Evolutionary conservation across 257 asterid genomes (phyloP), one percentile per base, ranked within the genome.

Genomic region (Solanum bulbocastanum): DNA sequence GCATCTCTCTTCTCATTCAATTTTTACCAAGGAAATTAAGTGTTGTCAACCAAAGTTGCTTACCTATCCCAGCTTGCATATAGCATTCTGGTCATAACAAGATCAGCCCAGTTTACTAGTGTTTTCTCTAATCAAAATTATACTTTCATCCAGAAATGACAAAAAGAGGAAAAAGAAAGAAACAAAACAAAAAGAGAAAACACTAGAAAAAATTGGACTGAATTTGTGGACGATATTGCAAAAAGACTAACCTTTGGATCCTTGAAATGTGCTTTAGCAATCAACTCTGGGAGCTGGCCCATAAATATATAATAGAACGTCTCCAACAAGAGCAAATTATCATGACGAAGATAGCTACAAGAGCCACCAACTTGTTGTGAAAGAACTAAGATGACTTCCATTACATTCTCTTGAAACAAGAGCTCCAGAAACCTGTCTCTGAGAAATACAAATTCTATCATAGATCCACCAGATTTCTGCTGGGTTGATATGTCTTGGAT

Each of bases 301-400:
- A 91, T 92, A 84, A 96, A 96, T 91, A 94, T 91, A 92, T 94
- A 89, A 90, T 91, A 89, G 89, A 92, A 97, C 60, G 93, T 93
- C 91, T 97, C 99, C 92, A 97, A 83, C 75, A 96, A 90, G 90
- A 97, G 99, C 91, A 97, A 89, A 91, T 97, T 97, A 90, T 97
- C 99, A 72, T 97, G 98, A 10, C 94, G 95, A 87, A 95, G 93
- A 92, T 91, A 90, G 88, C 95, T 91, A 88, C 88, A 90, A 81
- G 98, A 91, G 86, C 95, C 96, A 85, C 98, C 96, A 84, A 95
- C 89, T 89, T 95, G 98, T 90, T 95, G 99, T 3, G 98, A 91
- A 40, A 97, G 89, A 22, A 91, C 99, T 87, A 95, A 90, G 89
- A 97, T 90, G 89, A 96, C 88, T 88, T 97, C 99, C 99, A 95